These are phyloP conservation scores for Triangularia verruculosa DNA, from an alignment of 2,329 filamentous ascomycete species.

Conservation along the genomic window DNA sequence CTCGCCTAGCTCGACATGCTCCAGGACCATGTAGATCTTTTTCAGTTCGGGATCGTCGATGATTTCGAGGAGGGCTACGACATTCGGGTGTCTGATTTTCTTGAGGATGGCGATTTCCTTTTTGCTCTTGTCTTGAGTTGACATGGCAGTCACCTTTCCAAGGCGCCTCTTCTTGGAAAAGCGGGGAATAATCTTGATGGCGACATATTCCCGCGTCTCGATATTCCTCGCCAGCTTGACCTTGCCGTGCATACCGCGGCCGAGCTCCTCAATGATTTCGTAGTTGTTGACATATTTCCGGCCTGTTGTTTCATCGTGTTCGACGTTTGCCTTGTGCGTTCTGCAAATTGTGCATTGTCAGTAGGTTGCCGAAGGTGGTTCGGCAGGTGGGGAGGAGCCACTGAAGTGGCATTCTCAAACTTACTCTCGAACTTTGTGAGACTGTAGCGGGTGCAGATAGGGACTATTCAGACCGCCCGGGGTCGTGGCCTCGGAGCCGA, in stretches of 20 bases:
- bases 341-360: constrained; percentile 38
- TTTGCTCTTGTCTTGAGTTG: constrained; percentile 77
- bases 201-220: constrained; percentile 73
- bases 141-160: constrained; percentile 70
- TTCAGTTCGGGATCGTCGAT: constrained; percentile 95
- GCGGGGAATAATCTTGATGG: constrained; percentile 97
- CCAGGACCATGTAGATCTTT: constrained; percentile 97
- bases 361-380: not conserved
- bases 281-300: constrained; percentile 98
- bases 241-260: constrained; percentile 93
- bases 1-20: constrained; percentile 91
- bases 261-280: constrained; percentile 93
- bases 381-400: not conserved
- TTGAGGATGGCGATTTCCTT: constrained; percentile 97
- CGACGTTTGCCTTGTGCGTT: constrained; percentile 87
- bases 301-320: constrained; percentile 82
- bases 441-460: constrained; percentile 67
- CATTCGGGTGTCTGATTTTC: constrained; percentile 96
- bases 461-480: constrained; percentile 54
- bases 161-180: constrained; percentile 91
- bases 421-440: constrained; percentile 74
- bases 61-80: constrained; percentile 91
- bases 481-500: constrained; percentile 53
- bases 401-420: constrained; percentile 36
- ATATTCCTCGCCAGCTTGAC: constrained; percentile 90